Conservation (phyloP, 2,329 filamentous ascomycete species). For the Fusarium tanahbumbuense region DNA sequence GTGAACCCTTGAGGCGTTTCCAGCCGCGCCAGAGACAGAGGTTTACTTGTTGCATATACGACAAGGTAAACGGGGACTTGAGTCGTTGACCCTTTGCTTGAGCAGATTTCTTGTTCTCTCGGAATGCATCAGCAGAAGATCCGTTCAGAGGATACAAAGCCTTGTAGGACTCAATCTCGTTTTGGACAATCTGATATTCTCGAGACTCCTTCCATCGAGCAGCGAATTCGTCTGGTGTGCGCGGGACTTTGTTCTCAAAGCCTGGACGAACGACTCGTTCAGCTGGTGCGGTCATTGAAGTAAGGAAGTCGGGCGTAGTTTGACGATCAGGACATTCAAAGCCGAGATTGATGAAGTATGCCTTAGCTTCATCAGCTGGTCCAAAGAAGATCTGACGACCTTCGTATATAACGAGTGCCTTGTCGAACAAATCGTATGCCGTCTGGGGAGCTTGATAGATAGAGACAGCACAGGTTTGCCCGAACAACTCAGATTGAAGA, state of each 20-base stretch:
- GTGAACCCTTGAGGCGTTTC: slow-evolving; percentile 53
- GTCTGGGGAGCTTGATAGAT: slow-evolving; percentile 73
- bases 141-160: slow-evolving; percentile 44
- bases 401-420: slow-evolving; percentile 74
- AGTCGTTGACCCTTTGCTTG: slow-evolving; percentile 54
- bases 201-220: slow-evolving; percentile 49
- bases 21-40: slow-evolving; percentile 57
- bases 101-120: slow-evolving; percentile 40
- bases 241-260: slow-evolving; percentile 50
- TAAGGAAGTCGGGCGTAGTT: slow-evolving; percentile 75
- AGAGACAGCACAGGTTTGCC: slow-evolving; percentile 43
- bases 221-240: slow-evolving; percentile 55
- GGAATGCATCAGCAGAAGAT: slow-evolving; percentile 42
- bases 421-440: slow-evolving; percentile 73
- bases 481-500: slow-evolving; percentile 45
- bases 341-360: slow-evolving; percentile 71
- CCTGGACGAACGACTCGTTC: slow-evolving; percentile 52
- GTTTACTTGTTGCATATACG: slow-evolving; percentile 58
- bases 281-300: slow-evolving; percentile 59
- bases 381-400: slow-evolving; percentile 77
- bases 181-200: slow-evolving; percentile 18
- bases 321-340: slow-evolving; percentile 71
- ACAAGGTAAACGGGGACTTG: slow-evolving; percentile 62
- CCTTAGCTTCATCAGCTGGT: slow-evolving; percentile 64
- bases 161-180: slow-evolving; percentile 22